These are phyloP conservation scores for Candida morakotiae DNA, from an alignment of 805 yeast genomes.

Conservation along the genomic window DNA sequence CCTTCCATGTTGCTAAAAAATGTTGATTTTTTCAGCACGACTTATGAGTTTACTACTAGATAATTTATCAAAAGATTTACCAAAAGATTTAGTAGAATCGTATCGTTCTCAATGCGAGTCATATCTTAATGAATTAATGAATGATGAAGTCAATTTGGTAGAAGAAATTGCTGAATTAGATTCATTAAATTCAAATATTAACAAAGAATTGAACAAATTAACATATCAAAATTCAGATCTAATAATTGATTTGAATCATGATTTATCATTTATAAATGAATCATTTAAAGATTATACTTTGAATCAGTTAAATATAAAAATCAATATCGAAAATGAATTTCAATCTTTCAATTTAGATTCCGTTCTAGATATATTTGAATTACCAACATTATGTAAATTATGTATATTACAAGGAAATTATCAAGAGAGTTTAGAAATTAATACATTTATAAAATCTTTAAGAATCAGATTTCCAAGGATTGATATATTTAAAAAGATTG, in stretches of 20 bases:
- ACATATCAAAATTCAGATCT: constrained; percentile 41
- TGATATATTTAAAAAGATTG: constrained; percentile 47
- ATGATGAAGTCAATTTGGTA: constrained; percentile 48
- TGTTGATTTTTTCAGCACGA: background rate
- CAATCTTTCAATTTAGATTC: constrained; percentile 35
- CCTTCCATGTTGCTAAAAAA: constrained; percentile 58
- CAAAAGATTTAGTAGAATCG: constrained; percentile 14
- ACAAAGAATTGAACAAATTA: constrained; percentile 40
- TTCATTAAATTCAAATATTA: constrained; percentile 46
- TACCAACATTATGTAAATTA: constrained; percentile 79
- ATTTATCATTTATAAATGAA: constrained; percentile 27
- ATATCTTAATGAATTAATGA: constrained; percentile 39
- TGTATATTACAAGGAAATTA: constrained; percentile 85
- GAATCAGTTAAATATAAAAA: background rate
- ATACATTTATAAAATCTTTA: constrained; percentile 67
- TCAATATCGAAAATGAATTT: background rate
- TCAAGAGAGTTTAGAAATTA: constrained; percentile 83
- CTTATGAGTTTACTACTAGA: constrained; percentile 23
- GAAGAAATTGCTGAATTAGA: constrained; percentile 77
- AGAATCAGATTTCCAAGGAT: constrained; percentile 65
- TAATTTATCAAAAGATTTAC: constrained; percentile 24
- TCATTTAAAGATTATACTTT: constrained; percentile 13
- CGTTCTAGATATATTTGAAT: constrained; percentile 71
- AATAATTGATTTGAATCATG: constrained; percentile 38
- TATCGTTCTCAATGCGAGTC: constrained; percentile 2